These are phyloP conservation scores for Fusarium aywerte DNA, from an alignment of 2,329 filamentous ascomycete genomes.

Conservation along the genomic window DNA sequence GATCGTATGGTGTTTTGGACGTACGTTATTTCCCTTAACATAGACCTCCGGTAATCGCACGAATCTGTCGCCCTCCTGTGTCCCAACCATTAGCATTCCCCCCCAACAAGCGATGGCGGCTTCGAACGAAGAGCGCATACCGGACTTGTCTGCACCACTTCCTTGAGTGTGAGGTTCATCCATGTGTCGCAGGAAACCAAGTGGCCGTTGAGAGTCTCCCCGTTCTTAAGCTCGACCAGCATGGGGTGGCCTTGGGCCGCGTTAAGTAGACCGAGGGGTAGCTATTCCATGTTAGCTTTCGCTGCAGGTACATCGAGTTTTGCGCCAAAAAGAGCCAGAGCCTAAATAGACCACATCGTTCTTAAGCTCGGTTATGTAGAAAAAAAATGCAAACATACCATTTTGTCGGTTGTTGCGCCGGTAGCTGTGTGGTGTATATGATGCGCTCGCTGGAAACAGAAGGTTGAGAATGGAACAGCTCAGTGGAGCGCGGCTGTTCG, in stretches of 20 bases:
- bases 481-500: slow-evolving; percentile 45
- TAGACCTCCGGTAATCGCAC: slow-evolving; percentile 93
- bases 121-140: slow-evolving; percentile 54
- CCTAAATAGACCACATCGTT: not conserved
- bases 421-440: slow-evolving; percentile 35
- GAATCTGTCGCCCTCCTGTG: slow-evolving; percentile 91
- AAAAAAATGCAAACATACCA: slow-evolving; percentile 39
- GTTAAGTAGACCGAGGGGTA: slow-evolving; percentile 85
- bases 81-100: slow-evolving; percentile 26
- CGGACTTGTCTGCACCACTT: slow-evolving; percentile 95
- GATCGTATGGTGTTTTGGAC: slow-evolving; percentile 47
- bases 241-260: slow-evolving; percentile 98
- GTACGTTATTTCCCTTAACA: slow-evolving; percentile 95
- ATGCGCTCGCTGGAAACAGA: slow-evolving; percentile 38
- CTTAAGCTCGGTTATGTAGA: not conserved
- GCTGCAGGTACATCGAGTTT: not conserved
- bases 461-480: slow-evolving; percentile 43
- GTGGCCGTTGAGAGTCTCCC: slow-evolving; percentile 96
- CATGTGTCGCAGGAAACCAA: slow-evolving; percentile 97
- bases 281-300: slow-evolving; percentile 55
- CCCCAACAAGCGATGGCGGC: not conserved
- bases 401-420: slow-evolving; percentile 38
- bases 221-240: slow-evolving; percentile 97
- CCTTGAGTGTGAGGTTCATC: slow-evolving; percentile 98
- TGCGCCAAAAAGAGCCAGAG: not conserved